Evolutionary conservation across 768 basidiomycete species (phyloP).

Genomic region (Termitomyces sp.): DNA sequence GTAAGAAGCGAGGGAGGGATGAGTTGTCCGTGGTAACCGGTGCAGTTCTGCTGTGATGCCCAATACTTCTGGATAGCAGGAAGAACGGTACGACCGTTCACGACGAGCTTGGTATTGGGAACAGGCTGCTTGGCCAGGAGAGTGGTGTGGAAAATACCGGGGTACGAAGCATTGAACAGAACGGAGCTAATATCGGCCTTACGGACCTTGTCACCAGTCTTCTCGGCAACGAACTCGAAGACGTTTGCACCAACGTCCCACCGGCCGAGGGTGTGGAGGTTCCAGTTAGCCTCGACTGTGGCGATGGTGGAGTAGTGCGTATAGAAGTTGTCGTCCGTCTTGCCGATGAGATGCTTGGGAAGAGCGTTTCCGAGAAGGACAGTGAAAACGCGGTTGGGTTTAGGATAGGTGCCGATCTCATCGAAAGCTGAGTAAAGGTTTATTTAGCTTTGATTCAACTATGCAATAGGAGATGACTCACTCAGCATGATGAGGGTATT

Average conservation of each 20-base stretch:
- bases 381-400: slow-evolving; percentile 46
- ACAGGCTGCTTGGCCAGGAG: slow-evolving; percentile 16
- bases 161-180: slow-evolving; percentile 23
- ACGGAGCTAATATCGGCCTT: slow-evolving; percentile 11
- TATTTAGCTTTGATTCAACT: not conserved
- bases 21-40: slow-evolving; percentile 18
- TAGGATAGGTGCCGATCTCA: slow-evolving; percentile 39
- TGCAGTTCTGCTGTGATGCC: slow-evolving; percentile 16
- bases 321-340: slow-evolving; percentile 53
- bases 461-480: not conserved
- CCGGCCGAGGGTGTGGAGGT: slow-evolving; percentile 59
- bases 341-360: slow-evolving; percentile 39
- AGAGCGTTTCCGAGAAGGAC: slow-evolving; percentile 43
- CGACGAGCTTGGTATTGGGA: slow-evolving; percentile 24
- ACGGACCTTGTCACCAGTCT: slow-evolving; percentile 39
- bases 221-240: slow-evolving; percentile 45
- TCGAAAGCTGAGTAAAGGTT: slow-evolving; percentile 40
- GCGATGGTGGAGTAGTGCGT: slow-evolving; percentile 58
- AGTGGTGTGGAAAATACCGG: slow-evolving; percentile 23
- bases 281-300: slow-evolving; percentile 62
- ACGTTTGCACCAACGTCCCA: slow-evolving; percentile 40
- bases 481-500: slow-evolving; percentile 55
- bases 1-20: slow-evolving; percentile 7
- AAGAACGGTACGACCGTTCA: slow-evolving; percentile 24
- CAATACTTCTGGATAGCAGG: slow-evolving; percentile 21